Percentiles rank a stretch among this genome's conserved stretches.
These are phyloP conservation scores for Neodidymelliopsis sp. DNA, from an alignment of 2,329 filamentous ascomycete genomes.

Conservation along the genomic window DNA sequence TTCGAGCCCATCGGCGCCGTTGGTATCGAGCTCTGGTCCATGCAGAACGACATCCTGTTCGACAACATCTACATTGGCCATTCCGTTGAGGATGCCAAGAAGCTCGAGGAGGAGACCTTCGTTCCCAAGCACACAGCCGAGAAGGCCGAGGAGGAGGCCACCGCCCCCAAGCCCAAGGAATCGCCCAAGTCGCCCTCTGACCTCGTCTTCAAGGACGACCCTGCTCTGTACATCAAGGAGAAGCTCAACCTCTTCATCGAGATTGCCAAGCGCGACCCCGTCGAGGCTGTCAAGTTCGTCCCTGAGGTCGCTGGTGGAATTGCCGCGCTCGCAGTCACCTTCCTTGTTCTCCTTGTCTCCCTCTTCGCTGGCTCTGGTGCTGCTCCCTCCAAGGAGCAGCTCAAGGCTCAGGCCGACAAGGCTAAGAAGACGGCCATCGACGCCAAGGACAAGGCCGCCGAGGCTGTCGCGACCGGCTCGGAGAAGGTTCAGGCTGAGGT, in stretches of 20 bases:
- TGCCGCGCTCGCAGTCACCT: constrained; percentile 71
- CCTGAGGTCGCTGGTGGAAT: constrained; percentile 89
- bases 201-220: constrained; percentile 90
- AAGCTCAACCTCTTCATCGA: constrained; percentile 91
- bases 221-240: constrained; percentile 85
- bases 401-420: constrained; percentile 76
- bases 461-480: constrained; percentile 65
- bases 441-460: constrained; percentile 74
- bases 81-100: constrained; percentile 89
- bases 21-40: constrained; percentile 99
- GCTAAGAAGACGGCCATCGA: constrained; percentile 74
- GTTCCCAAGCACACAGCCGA: constrained; percentile 86
- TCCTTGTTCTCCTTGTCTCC: constrained; percentile 74
- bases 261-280: constrained; percentile 80
- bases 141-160: constrained; percentile 78
- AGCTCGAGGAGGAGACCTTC: constrained; percentile 88
- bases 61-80: constrained; percentile 99
- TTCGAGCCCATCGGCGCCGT: constrained; percentile 98
- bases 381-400: constrained; percentile 68
- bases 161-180: constrained; percentile 75
- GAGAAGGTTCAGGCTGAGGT: constrained; percentile 78
- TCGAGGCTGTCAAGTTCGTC: constrained; percentile 86
- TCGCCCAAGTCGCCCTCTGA: constrained; percentile 75
- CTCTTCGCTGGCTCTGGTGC: constrained; percentile 71
- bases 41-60: constrained; percentile 98